Base-by-base conservation (phyloP, 345 rosid genomes). In the Gossypium mustelinum region DNA sequence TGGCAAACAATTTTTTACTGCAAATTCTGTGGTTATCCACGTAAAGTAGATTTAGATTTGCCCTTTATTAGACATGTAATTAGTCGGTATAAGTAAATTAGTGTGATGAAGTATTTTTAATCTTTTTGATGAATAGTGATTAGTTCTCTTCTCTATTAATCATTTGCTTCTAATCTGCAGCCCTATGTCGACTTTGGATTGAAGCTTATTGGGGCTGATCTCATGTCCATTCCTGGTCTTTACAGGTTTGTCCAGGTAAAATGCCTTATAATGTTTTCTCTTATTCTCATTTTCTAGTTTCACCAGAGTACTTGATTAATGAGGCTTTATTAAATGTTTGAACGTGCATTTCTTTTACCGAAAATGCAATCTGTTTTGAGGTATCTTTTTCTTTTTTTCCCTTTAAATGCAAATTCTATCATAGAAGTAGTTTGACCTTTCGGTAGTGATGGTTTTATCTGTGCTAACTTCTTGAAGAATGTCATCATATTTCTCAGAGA, bases 181-280 rank as follows among this genome's bases (percentile, higher is more conserved):
- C 99, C 98, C 48, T 94, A 94, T 75, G 88, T 94, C 77, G 98
- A 94, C 84, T 94, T 93, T 84, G 98, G 98, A 22, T 86, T 94
- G 20, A 94, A 89, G 85, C 91, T 94, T 72, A 61, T 91, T 39
- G 98, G 98, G 65, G 98, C 94, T 73, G 99, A 94, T 87, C 92
- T 94, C 75, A 94, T 94, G 99, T 87, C 99, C 54, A 94, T 94
- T 77, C 99, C 98, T 73, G 99, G 98, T 69, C 85, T 93, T 76
- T 94, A 94, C 86, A 81, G 97, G 82, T 78, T 93, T 79, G 94
- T 89, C 78, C 99, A 94, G 97, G 98, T 94, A 68, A n/a, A 25
- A 61, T 47, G 61, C 9, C 59, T 66, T 72, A 52, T 41, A 22
- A 13, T 51, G 5, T 56, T 41, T 6, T 25, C 4, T 58, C 29